Evolutionary conservation across 495 filamentous ascomycete genomes (phyloP).

Genomic region (Apiosordaria backusii): DNA sequence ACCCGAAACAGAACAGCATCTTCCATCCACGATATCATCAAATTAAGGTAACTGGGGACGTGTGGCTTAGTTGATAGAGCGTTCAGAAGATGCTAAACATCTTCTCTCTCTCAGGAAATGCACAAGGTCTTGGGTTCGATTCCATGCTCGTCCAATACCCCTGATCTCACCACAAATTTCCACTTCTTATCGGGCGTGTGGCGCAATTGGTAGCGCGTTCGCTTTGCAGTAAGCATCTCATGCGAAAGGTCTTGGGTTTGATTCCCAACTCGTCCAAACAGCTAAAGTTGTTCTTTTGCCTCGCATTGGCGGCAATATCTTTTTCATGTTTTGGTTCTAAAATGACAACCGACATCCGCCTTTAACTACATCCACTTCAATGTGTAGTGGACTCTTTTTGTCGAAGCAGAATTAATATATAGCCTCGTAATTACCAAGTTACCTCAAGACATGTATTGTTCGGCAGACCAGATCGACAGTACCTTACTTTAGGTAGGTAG

Average conservation of each 20-base stretch:
- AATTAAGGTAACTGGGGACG: background rate
- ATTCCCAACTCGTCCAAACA: conserved; percentile 2
- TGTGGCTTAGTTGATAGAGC: conserved; percentile 7
- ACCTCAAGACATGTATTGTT: too few species aligned
- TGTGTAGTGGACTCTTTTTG: too few species aligned
- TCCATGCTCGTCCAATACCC: conserved; percentile 10
- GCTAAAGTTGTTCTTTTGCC: too few species aligned
- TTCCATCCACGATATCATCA: background rate
- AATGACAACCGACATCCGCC: too few species aligned
- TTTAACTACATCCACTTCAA: too few species aligned
- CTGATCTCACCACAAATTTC: background rate
- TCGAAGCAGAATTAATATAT: too few species aligned
- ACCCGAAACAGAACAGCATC: background rate
- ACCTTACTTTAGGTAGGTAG: too few species aligned
- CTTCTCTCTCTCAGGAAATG: background rate
- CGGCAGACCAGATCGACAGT: too few species aligned
- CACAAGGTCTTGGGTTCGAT: conserved; percentile 17
- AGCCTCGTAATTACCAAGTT: too few species aligned
- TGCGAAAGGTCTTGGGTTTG: conserved; percentile 6
- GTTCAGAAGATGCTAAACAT: background rate
- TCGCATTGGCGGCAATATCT: too few species aligned
- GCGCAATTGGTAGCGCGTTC: conserved; percentile 4
- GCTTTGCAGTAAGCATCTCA: background rate
- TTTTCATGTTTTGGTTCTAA: too few species aligned
- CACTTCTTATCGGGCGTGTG: background rate